These are phyloP conservation scores for Lunularia cruciata DNA, from an alignment of 225 moss, liverwort and hornwort genomes.

Conservation along the genomic window DNA sequence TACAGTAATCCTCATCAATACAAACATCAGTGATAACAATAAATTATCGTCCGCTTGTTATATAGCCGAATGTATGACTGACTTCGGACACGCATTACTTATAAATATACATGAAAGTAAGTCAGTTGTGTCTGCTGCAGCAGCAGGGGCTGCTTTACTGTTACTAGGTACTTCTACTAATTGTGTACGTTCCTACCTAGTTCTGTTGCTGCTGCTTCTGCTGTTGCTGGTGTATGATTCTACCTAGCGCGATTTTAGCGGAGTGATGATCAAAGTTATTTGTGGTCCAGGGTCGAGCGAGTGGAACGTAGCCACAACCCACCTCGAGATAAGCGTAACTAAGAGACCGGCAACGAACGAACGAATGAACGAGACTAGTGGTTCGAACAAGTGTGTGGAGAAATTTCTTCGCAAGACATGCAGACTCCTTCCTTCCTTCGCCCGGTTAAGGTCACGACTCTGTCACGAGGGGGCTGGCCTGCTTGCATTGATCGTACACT, in stretches of 20 bases:
- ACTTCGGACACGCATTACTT: too few species aligned
- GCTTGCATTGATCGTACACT: neutral
- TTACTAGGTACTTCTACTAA: too few species aligned
- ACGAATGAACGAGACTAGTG: too few species aligned
- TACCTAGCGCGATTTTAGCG: neutral
- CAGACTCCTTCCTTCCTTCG: neutral
- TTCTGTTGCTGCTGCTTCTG: too few species aligned
- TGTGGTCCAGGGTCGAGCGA: constrained; percentile 6
- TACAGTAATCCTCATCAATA: neutral
- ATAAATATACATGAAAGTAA: too few species aligned
- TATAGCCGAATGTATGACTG: too few species aligned
- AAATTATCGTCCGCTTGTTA: too few species aligned
- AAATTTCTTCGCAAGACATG: neutral
- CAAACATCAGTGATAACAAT: neutral
- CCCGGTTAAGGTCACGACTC: constrained; percentile 4
- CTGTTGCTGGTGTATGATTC: neutral
- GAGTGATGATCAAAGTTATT: neutral
- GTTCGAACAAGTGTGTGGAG: neutral
- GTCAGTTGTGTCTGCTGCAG: too few species aligned
- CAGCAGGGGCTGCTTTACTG: too few species aligned
- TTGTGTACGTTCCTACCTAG: too few species aligned
- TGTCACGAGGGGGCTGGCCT: constrained; percentile 14
- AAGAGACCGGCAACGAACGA: neutral
- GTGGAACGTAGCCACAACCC: constrained; percentile 9
- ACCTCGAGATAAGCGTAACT: constrained; percentile 16